phyloP scores from a whole-genome alignment of 2,329 filamentous ascomycete species.

The Apiospora arundinis region DNA sequence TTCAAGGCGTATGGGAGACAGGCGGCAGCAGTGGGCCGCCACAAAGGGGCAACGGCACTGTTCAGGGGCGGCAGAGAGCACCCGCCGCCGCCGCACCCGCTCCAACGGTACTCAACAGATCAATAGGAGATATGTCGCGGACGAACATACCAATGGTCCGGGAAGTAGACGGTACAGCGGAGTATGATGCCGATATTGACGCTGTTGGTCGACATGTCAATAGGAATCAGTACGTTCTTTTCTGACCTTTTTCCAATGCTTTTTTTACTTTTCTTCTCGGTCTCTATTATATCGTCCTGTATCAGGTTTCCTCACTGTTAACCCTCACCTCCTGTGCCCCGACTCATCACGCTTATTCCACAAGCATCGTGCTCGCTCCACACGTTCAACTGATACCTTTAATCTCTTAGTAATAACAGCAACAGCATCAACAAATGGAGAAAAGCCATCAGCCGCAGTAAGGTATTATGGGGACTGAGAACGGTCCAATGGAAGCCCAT shows the following conservation, averaged over 20 bases:
- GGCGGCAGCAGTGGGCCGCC: neutral
- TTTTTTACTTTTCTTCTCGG: neutral
- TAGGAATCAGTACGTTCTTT: neutral
- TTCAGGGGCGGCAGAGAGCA: neutral
- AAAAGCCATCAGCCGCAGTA: neutral
- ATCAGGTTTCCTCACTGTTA: too few relatives aligned
- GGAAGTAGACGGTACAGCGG: neutral
- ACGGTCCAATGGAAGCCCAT: neutral
- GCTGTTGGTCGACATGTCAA: too few relatives aligned
- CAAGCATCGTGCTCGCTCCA: neutral
- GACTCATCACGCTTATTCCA: neutral
- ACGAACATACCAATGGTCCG: neutral
- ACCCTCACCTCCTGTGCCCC: neutral
- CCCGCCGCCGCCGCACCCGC: neutral
- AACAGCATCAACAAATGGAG: neutral
- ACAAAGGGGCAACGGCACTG: neutral
- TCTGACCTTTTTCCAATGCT: neutral
- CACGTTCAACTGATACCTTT: neutral
- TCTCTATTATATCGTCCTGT: neutral
- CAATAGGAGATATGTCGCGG: constrained; percentile 20
- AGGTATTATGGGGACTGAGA: neutral
- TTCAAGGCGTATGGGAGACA: neutral
- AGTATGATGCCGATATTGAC: neutral
- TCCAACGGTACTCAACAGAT: constrained; percentile 1
- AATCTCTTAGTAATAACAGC: neutral